Conservation (phyloP, 2,329 filamentous ascomycete species). For the Colletotrichum plurivorum region DNA sequence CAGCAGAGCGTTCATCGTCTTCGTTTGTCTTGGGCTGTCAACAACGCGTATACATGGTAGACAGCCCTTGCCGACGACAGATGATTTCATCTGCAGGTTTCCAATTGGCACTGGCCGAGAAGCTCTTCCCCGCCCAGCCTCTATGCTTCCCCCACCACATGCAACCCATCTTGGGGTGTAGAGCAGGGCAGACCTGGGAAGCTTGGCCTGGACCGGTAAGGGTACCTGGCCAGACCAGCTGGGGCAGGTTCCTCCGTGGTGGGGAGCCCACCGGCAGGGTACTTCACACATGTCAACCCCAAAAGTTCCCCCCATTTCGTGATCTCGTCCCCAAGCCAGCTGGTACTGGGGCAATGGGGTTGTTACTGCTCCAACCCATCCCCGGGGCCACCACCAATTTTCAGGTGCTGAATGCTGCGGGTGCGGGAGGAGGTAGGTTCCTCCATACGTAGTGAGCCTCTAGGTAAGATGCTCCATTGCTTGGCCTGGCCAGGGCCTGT, state of each 20-base stretch:
- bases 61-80: constrained; percentile 16
- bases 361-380: neutral
- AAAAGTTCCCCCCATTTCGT: constrained; percentile 7
- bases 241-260: constrained; percentile 5
- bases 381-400: neutral
- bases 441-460: too few species aligned
- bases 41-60: too few species aligned
- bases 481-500: too few species aligned
- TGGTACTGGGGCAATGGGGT: neutral
- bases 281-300: constrained; percentile 39
- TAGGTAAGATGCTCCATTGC: too few species aligned
- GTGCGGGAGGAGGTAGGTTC: too few species aligned
- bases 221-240: constrained; percentile 9
- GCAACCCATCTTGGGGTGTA: constrained; percentile 25
- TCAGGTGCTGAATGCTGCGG: neutral
- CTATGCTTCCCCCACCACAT: constrained; percentile 29
- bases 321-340: neutral
- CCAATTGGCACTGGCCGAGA: constrained; percentile 26
- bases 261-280: neutral
- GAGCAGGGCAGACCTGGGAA: constrained; percentile 32
- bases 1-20: too few species aligned
- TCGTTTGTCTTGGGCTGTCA: too few species aligned
- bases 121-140: constrained; percentile 27
- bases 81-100: constrained; percentile 34
- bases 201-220: neutral